phyloP scores from a whole-genome alignment of 1,139 yeast genomes.

The Geotrichum klebahnii region DNA sequence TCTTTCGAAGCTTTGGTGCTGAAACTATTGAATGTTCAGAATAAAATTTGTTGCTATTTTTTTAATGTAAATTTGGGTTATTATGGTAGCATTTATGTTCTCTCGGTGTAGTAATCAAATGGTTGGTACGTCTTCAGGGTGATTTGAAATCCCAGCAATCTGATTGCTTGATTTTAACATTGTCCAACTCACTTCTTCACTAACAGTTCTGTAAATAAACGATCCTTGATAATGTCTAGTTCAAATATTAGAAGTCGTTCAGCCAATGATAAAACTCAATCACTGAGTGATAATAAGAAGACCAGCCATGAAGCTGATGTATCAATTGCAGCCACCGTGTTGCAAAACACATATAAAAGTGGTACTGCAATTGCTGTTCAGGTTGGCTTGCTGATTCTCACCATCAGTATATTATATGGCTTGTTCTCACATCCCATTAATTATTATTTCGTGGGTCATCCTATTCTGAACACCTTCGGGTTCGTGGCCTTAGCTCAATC shows the following conservation, averaged over 20 bases:
- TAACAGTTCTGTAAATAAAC: not conserved
- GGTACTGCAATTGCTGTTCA: slow-evolving; percentile 24
- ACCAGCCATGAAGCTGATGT: not conserved
- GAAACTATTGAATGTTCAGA: no score
- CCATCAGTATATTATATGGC: slow-evolving; percentile 23
- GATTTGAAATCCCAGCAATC: not conserved
- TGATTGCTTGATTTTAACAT: not conserved
- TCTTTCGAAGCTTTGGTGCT: no score
- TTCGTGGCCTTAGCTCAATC: slow-evolving; percentile 28
- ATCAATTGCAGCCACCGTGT: slow-evolving; percentile 3
- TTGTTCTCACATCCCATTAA: slow-evolving; percentile 25
- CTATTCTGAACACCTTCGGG: slow-evolving; percentile 29
- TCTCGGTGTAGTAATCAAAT: no score
- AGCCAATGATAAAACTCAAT: not conserved
- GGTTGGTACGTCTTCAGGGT: no score
- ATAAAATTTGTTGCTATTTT: no score
- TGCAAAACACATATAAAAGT: slow-evolving; percentile 21
- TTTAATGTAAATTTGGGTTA: no score
- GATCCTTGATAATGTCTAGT: not conserved
- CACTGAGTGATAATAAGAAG: not conserved
- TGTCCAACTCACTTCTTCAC: not conserved
- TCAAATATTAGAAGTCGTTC: slow-evolving; percentile 1
- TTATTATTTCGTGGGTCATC: slow-evolving; percentile 30
- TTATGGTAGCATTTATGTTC: no score
- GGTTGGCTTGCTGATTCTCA: slow-evolving; percentile 23